phyloP scores from a whole-genome alignment of 306 rosid genomes.

The Sophora flavescens region DNA sequence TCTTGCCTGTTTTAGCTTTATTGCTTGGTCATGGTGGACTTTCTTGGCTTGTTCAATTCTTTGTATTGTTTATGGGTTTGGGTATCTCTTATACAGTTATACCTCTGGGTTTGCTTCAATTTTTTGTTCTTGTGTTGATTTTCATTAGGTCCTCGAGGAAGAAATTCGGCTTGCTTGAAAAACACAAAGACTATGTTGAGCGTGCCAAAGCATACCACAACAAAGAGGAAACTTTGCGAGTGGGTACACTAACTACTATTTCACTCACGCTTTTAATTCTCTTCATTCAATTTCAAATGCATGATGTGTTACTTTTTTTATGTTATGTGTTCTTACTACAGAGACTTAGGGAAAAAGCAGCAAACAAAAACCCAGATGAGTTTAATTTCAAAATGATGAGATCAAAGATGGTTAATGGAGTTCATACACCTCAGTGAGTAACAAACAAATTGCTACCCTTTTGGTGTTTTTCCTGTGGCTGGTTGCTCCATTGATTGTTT shows the following conservation, averaged over 20 bases:
- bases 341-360: constrained; percentile 84
- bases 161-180: constrained; percentile 82
- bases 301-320: neutral
- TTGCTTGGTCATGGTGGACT: too few relatives aligned
- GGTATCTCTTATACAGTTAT: too few relatives aligned
- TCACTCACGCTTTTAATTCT: neutral
- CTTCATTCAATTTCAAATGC: neutral
- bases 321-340: constrained; percentile 38
- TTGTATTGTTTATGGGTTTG: too few relatives aligned
- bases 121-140: neutral
- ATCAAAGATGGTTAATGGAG: constrained; percentile 67
- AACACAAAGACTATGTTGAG: constrained; percentile 86
- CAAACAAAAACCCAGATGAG: constrained; percentile 77
- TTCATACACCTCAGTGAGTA: constrained; percentile 64
- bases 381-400: constrained; percentile 82
- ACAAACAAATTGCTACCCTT: constrained; percentile 24
- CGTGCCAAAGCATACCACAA: constrained; percentile 79
- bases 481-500: neutral
- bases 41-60: too few relatives aligned
- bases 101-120: neutral
- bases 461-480: neutral
- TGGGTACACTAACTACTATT: constrained; percentile 9
- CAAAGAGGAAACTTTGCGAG: constrained; percentile 76
- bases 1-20: too few relatives aligned
- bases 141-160: constrained; percentile 64